Base-by-base conservation (phyloP, 2,329 filamentous ascomycete genomes). In the Hypoxylon sp. region DNA sequence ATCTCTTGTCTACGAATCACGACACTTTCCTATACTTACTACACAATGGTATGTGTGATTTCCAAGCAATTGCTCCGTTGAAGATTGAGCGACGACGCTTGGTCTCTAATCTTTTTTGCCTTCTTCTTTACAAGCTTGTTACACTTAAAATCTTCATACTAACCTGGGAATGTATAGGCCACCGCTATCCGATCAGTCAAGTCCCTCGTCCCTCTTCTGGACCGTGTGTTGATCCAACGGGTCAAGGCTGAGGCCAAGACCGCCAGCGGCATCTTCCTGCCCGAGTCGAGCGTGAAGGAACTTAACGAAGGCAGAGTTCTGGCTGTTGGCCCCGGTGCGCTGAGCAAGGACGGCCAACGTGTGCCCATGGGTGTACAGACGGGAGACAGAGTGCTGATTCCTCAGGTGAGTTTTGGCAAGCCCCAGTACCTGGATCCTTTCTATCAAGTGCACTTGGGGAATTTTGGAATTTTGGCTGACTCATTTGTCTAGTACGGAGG, bases 231-330 rank as follows among this genome's bases (percentile, higher is more conserved):
- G 72, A 93, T 99, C 75, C 96, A 99, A 90, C 93, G 96, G 83
- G 85, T 98, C 85, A 98, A 98, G 87, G 93, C 95, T 78, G 95
- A 98, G 85, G 83, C 94, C 80, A 98, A 98, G 89, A 99, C 96
- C 53, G 94, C 96, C 76, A 91, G 91, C 78, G 96, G 96, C 78
- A 97, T 99, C 87, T 98, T 97, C 88, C 92, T 99, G 73, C 96
- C 96, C 75, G 96, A 99, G 86, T 94, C 91, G 69, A 93, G 91
- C 78, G 93, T 98, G 79, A 97, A 99, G 89, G 96, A 99, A 83
- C 89, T 98, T 80, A 98, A 98, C 84, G 95, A 98, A 87, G 96
- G 93, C 77, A 94, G 93, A 84, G 96, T 99, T 61, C 86, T 99
- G 68, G 96, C 96, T 70, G 95, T 99, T 71, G 96, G 96, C 60